Base-by-base conservation (phyloP, 2,329 filamentous ascomycete species). In the Aurifilum marmelostoma region DNA sequence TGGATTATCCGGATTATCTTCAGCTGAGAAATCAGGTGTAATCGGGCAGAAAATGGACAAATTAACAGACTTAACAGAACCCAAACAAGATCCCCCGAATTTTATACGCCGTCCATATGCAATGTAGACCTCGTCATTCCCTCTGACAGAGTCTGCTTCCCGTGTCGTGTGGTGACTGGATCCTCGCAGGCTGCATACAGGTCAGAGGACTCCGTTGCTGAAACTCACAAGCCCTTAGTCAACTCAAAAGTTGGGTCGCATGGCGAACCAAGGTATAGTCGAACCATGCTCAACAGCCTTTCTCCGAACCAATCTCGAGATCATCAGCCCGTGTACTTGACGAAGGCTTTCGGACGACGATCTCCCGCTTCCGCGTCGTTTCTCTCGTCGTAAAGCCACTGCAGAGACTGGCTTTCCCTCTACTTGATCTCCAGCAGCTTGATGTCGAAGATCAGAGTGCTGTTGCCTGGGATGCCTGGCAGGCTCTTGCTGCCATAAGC, bases 401-500 rank as follows among this genome's bases (percentile, higher is more conserved):
- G 29, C 27, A 50, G 43, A 14, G 50, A 69, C 81, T 7, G 12
- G 7, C 14, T 7, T 39, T 85, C 89, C 6, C 7, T 29, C 85
- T 90, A 94, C 85, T 94, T 94, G 82, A 94, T 92, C 81, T 92
- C 90, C 67, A 95, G 83, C 66, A 94, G 85, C 87, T 95, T 96
- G 76, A 96, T 87, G 80, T 99, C 97, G 80, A 99, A 99, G 79
- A 92, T 88, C 80, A 99, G 84, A 74, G 91, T 93, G 80, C 93
- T 95, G 88, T 98, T 97, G 75, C 86, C 87, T 32, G 96, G 96
- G 75, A 99, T 98, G 74, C 92, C 94, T 64, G 93, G 92, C 32
- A 92, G 82, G 71, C 87, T 84, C 83, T 92, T 91, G 83, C 88
- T 94, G 81, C 97, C 96, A 81, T 99, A 99, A 76, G 92, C 97